Evolutionary conservation across 2,329 filamentous ascomycete species (phyloP).

Genomic region (Dactylellina haptotyla): DNA sequence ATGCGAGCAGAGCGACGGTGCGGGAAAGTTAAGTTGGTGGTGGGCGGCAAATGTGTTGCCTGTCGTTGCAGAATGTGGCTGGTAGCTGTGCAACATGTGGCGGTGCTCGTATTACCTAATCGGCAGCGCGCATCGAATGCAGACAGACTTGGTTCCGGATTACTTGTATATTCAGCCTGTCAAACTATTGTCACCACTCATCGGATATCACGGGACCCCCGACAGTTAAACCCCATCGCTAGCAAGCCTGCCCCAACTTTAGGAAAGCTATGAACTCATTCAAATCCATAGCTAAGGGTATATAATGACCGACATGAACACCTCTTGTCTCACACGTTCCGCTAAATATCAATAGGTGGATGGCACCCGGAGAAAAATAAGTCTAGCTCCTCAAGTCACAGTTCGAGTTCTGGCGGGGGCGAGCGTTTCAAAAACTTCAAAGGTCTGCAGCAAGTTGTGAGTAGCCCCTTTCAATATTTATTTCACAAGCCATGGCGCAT

Average conservation of each 20-base stretch:
- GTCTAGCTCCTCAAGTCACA: slow-evolving; percentile 58
- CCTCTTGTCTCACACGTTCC: neutral
- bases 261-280: slow-evolving; percentile 57
- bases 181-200: too few relatives aligned
- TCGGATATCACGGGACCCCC: neutral
- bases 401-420: slow-evolving; percentile 58
- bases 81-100: slow-evolving; percentile 8
- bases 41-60: too few relatives aligned
- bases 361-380: slow-evolving; percentile 64
- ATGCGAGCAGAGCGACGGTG: too few relatives aligned
- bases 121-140: too few relatives aligned
- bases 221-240: too few relatives aligned
- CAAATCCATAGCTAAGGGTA: slow-evolving; percentile 63
- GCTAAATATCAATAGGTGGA: slow-evolving; percentile 57
- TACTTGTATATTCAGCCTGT: too few relatives aligned
- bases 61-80: slow-evolving; percentile 40
- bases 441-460: slow-evolving; percentile 69
- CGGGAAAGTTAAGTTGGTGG: too few relatives aligned
- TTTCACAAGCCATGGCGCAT: slow-evolving; percentile 26
- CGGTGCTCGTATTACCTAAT: slow-evolving; percentile 17
- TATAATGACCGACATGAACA: too few relatives aligned
- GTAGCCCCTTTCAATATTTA: slow-evolving; percentile 54
- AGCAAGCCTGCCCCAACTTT: neutral
- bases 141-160: too few relatives aligned
- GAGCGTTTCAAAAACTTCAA: slow-evolving; percentile 63